Conservation (phyloP, 129 eudicot species). For the Escallonia rubra region DNA sequence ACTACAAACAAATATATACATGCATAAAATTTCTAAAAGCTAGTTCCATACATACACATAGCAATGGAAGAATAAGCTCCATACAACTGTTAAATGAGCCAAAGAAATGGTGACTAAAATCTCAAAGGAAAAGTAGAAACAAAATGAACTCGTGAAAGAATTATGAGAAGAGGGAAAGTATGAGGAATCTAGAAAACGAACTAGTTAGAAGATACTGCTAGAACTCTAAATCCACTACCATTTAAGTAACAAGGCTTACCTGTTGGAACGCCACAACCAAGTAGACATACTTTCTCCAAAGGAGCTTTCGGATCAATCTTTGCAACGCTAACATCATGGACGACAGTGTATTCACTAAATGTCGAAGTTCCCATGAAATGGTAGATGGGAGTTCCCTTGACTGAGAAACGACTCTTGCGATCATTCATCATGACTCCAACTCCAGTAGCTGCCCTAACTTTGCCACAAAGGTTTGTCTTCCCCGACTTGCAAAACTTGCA, state of each 20-base stretch:
- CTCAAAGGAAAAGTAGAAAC: no score
- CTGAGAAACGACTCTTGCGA: conserved; percentile 88
- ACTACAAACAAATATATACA: no score
- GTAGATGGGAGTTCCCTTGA: conserved; percentile 87
- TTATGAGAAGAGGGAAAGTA: no score
- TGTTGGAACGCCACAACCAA: conserved; percentile 95
- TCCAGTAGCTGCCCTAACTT: conserved; percentile 96
- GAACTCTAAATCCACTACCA: not conserved
- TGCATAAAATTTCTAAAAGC: no score
- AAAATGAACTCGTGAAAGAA: no score
- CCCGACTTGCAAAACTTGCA: conserved; percentile 98
- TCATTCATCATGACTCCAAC: conserved; percentile 97
- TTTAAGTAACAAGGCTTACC: conserved; percentile 28
- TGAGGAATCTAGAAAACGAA: not conserved
- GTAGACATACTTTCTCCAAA: conserved; percentile 91
- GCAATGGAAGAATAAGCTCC: conserved; percentile 13
- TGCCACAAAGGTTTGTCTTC: conserved; percentile 98
- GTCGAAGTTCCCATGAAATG: conserved; percentile 99
- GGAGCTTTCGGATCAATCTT: conserved; percentile 92
- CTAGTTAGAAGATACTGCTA: not conserved
- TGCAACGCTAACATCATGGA: conserved; percentile 98
- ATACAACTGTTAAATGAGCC: no score
- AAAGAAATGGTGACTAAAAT: no score
- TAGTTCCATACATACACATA: no score
- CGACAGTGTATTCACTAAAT: conserved; percentile 96